These are phyloP conservation scores for Vachellia pachyceras DNA, from an alignment of 306 rosid genomes.

Conservation along the genomic window DNA sequence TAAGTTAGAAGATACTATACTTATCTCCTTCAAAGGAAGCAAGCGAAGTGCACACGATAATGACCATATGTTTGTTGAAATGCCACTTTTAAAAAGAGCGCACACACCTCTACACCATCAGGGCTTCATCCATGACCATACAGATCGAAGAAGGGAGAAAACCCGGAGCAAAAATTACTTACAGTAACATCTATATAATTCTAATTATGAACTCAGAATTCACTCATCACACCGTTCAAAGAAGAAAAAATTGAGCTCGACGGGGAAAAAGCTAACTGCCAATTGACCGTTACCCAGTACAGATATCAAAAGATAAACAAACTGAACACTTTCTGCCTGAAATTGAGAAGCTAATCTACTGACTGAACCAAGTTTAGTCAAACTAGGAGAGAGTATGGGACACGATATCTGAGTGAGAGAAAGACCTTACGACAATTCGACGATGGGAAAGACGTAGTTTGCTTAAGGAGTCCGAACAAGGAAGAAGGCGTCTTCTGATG, in stretches of 20 bases:
- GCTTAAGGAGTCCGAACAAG: neutral
- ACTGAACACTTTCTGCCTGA: neutral
- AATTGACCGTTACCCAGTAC: neutral
- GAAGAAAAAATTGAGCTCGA: neutral
- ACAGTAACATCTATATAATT: no score
- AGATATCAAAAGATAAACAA: neutral
- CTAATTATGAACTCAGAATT: neutral
- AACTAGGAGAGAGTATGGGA: neutral
- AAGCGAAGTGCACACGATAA: neutral
- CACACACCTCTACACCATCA: no score
- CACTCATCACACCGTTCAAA: neutral
- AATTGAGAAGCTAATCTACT: neutral
- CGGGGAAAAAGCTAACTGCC: neutral
- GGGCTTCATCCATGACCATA: no score
- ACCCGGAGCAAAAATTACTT: no score
- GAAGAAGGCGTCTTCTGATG: neutral
- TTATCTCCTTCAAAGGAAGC: neutral
- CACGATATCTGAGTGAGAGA: slow-evolving; percentile 4
- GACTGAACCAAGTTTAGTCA: neutral
- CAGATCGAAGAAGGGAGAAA: no score
- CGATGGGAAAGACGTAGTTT: neutral
- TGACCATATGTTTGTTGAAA: neutral
- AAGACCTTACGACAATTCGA: neutral
- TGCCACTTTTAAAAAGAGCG: no score
- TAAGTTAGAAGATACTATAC: neutral